Evolutionary conservation across 495 filamentous ascomycete genomes (phyloP), one percentile per base, ranked within the genome.

Genomic region (Trichoderma virens): DNA sequence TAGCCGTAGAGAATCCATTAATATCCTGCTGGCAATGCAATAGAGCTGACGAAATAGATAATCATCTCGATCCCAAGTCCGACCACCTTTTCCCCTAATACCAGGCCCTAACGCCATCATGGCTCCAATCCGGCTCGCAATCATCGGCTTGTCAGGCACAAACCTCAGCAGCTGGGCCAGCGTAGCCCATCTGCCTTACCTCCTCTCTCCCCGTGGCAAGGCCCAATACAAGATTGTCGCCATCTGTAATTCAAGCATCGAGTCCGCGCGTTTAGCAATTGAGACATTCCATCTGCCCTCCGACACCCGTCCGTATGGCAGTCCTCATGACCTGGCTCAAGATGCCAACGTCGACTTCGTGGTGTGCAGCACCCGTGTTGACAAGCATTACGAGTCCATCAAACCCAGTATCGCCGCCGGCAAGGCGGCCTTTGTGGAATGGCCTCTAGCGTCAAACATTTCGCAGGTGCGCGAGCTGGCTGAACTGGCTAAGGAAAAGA

Each of bases 381-480:
- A 85, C 59, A 74, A 72, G 13, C 87, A 88, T 68, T 75, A 77
- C 41, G 20, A 62, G 18, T 70, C 67, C 8, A 47, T 71, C 20
- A 34, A 54, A 16, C 81, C 82, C 1, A 77, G 75, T 18, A 47
- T 89, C 11, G 62, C 69, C n/a, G 82, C 83, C 0, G 82, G 83
- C 20, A 88, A 88, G 67, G 71, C 76, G 38, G 80, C 82, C 14
- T 87, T 75, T 62, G 75, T 83, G 31, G 86, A 88, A 69, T 88
- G 86, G 86, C 80, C 81, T 9, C 70, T 83, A 0, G 76, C 74
- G 0, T 64, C 74, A 25, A 67, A 76, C 59, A 63, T 69, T 25
- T 41, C 63, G 27, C 69, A 75, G 11, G 77, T 76, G 1, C 63
- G 75, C 59, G 78, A 82, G 51, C 64, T 88, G 64, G 74, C 76